Evolutionary conservation across 495 filamentous ascomycete genomes (phyloP).

Genomic region (Polyplosphaeria fusca): DNA sequence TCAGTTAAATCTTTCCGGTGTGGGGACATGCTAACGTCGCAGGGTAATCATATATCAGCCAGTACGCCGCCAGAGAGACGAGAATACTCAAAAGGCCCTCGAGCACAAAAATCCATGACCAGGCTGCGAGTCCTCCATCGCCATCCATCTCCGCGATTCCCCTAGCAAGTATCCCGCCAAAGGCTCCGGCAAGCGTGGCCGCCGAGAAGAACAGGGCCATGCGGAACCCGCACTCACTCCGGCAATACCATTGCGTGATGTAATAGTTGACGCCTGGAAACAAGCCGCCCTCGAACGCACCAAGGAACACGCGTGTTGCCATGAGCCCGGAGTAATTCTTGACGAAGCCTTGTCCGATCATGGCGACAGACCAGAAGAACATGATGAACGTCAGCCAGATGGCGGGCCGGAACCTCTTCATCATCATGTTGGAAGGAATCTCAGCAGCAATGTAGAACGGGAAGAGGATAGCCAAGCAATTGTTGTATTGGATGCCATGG

Average conservation of each 20-base stretch:
- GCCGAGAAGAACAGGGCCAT: constrained; percentile 89
- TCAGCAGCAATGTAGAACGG: constrained; percentile 86
- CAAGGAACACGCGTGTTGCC: constrained; percentile 80
- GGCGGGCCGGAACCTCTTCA: constrained; percentile 57
- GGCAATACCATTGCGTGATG: constrained; percentile 73
- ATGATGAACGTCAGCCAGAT: constrained; percentile 54
- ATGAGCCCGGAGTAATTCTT: constrained; percentile 74
- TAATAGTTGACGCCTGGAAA: constrained; percentile 88
- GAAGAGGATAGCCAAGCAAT: constrained; percentile 80
- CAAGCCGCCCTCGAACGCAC: constrained; percentile 76
- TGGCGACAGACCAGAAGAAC: constrained; percentile 66
- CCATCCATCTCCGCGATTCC: constrained; percentile 74
- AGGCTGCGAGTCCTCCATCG: constrained; percentile 60
- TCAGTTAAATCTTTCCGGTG: constrained; percentile 60
- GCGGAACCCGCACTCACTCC: constrained; percentile 71
- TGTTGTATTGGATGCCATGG: constrained; percentile 70
- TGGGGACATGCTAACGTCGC: constrained; percentile 46
- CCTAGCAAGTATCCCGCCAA: constrained; percentile 76
- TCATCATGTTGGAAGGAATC: constrained; percentile 79
- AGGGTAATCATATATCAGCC: constrained; percentile 49
- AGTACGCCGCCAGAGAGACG: constrained; percentile 11
- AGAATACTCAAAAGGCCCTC: constrained; percentile 20
- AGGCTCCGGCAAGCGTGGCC: constrained; percentile 77
- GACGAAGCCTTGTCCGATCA: constrained; percentile 79
- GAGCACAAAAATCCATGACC: constrained; percentile 72